Conservation (phyloP, 192 early-diverging fungal genomes). For the Coemansia sp. region DNA sequence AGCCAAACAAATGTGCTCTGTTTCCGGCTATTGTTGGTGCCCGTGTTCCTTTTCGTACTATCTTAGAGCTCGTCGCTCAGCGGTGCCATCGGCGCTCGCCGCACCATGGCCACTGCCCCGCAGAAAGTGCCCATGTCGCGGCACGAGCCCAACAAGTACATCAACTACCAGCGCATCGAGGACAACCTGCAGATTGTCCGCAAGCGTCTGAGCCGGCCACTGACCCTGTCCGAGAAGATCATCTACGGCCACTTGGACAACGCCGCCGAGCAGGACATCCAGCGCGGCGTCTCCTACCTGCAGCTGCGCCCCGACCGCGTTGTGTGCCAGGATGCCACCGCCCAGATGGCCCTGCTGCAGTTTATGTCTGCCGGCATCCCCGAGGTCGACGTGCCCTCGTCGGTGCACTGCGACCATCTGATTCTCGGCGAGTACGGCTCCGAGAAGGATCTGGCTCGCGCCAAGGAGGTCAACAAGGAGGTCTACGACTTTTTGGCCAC, state of each 20-base stretch:
- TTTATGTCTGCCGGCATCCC: slow-evolving; percentile 92
- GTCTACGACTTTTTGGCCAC: slow-evolving; percentile 89
- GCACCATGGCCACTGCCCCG: slow-evolving; percentile 46
- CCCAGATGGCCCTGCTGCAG: slow-evolving; percentile 96
- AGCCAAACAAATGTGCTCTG: too few species aligned
- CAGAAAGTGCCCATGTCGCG: slow-evolving; percentile 87
- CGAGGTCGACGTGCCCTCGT: slow-evolving; percentile 85
- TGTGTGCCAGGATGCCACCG: slow-evolving; percentile 98
- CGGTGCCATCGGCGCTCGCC: slow-evolving; percentile 14
- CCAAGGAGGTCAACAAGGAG: slow-evolving; percentile 87
- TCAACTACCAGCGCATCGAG: slow-evolving; percentile 97
- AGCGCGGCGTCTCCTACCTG: slow-evolving; percentile 87
- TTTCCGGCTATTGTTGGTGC: too few species aligned
- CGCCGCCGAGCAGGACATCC: slow-evolving; percentile 90
- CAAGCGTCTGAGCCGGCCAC: slow-evolving; percentile 83
- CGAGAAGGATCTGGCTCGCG: slow-evolving; percentile 74
- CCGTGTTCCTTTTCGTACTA: too few species aligned
- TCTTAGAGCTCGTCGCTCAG: slow-evolving; percentile 13
- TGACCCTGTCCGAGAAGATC: slow-evolving; percentile 97
- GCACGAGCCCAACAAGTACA: slow-evolving; percentile 88
- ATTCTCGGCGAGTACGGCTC: slow-evolving; percentile 90
- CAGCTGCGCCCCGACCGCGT: slow-evolving; percentile 97
- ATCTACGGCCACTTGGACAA: slow-evolving; percentile 98
- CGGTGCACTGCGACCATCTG: slow-evolving; percentile 97
- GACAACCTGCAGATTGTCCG: slow-evolving; percentile 92